Evolutionary conservation across 1,284 basidiomycete species (phyloP).

Genomic region (Cerrena zonata): DNA sequence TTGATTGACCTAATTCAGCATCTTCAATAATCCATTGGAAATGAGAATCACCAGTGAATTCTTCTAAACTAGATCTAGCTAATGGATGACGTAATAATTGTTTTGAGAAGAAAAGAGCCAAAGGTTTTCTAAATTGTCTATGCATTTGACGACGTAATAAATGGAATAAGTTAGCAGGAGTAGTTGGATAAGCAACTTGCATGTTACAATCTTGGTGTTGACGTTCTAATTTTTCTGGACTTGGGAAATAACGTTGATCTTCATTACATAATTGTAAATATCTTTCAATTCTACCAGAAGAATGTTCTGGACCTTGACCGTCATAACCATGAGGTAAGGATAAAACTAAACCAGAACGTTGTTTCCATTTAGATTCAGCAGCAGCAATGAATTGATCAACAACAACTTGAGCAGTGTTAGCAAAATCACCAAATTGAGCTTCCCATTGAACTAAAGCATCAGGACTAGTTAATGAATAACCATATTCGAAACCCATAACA

Average conservation of each 20-base stretch:
- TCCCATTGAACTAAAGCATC: slow-evolving; percentile 96
- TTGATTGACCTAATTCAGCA: slow-evolving; percentile 60
- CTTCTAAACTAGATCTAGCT: slow-evolving; percentile 80
- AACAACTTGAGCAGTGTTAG: slow-evolving; percentile 94
- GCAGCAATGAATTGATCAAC: slow-evolving; percentile 99
- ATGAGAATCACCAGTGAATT: slow-evolving; percentile 83
- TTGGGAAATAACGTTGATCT: slow-evolving; percentile 88
- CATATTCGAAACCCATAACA: slow-evolving; percentile 93
- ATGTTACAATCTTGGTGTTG: slow-evolving; percentile 99
- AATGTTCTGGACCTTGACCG: slow-evolving; percentile 98
- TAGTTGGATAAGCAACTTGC: slow-evolving; percentile 96
- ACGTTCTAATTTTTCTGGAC: slow-evolving; percentile 81
- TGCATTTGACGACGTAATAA: slow-evolving; percentile 91
- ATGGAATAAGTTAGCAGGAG: slow-evolving; percentile 64
- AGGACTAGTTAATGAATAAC: slow-evolving; percentile 96
- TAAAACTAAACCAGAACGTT: slow-evolving; percentile 89
- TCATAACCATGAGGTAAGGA: slow-evolving; percentile 96
- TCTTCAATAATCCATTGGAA: slow-evolving; percentile 96
- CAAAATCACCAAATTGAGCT: slow-evolving; percentile 98
- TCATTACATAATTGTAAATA: slow-evolving; percentile 98
- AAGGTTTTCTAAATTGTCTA: slow-evolving; percentile 93
- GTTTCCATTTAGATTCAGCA: slow-evolving; percentile 97
- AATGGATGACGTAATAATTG: slow-evolving; percentile 88
- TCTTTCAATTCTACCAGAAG: slow-evolving; percentile 90
- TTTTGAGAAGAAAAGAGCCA: slow-evolving; percentile 96